These are phyloP conservation scores for Paraphoma chrysanthemicola DNA, from an alignment of 2,329 filamentous ascomycete species.

Conservation along the genomic window DNA sequence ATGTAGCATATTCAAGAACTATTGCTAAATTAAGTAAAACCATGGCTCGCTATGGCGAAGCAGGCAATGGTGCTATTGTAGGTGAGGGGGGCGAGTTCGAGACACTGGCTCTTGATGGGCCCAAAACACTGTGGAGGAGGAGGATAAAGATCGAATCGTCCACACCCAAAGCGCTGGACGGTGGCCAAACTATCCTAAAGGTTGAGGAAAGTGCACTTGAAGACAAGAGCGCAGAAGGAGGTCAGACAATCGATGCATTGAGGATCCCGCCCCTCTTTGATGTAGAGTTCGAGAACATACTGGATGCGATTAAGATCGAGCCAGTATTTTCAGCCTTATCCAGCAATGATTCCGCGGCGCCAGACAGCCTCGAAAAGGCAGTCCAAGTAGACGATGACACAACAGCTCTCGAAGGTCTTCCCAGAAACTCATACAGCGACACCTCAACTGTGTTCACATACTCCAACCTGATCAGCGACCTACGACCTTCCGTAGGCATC, in stretches of 20 bases:
- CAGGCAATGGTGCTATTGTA: conserved; percentile 72
- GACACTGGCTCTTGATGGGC: conserved; percentile 86
- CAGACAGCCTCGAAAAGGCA: background rate
- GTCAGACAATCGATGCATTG: conserved; percentile 39
- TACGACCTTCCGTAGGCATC: conserved; percentile 1
- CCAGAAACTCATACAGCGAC: conserved; percentile 19
- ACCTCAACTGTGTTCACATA: conserved; percentile 59
- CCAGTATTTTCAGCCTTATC: conserved; percentile 3
- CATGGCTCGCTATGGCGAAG: conserved; percentile 71
- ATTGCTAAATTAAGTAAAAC: conserved; percentile 59
- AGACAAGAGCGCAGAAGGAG: conserved; percentile 44
- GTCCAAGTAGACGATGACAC: background rate
- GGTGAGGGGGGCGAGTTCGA: conserved; percentile 98
- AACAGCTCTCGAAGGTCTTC: conserved; percentile 11
- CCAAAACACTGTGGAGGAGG: conserved; percentile 72
- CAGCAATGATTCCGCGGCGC: background rate
- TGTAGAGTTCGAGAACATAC: conserved; percentile 59
- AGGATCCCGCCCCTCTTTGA: conserved; percentile 73
- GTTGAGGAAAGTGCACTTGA: conserved; percentile 66
- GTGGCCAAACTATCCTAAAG: conserved; percentile 77
- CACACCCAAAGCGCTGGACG: conserved; percentile 68
- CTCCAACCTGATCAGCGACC: conserved; percentile 33
- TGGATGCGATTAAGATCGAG: conserved; percentile 23
- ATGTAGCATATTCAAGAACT: conserved; percentile 68
- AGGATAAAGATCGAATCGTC: conserved; percentile 69